Conservation (phyloP, 2,329 filamentous ascomycete genomes). For the Aspergillus brasiliensis region DNA sequence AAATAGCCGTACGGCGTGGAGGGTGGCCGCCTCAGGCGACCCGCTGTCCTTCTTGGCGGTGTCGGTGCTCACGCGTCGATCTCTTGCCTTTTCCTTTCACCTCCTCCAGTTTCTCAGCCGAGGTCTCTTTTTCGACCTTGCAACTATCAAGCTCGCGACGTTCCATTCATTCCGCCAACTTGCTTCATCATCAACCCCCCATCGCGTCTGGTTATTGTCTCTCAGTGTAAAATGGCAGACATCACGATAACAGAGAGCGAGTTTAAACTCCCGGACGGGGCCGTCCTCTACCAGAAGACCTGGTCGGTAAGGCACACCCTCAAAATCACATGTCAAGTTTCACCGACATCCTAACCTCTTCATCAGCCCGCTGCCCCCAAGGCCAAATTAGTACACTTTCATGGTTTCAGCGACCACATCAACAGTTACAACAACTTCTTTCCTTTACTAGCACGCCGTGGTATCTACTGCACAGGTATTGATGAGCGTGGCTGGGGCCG, state of each 20-base stretch:
- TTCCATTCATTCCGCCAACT: background rate
- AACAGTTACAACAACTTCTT: conserved; percentile 12
- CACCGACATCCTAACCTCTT: background rate
- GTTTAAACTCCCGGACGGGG: conserved; percentile 9
- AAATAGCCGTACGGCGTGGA: background rate
- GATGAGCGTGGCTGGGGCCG: conserved; percentile 14
- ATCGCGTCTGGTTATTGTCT: background rate
- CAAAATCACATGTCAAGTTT: background rate
- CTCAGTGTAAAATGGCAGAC: background rate
- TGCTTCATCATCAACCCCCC: background rate
- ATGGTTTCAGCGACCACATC: conserved; percentile 15
- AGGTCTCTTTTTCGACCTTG: background rate
- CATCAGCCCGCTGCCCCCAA: background rate
- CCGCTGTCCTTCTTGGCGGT: background rate
- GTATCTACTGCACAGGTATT: conserved; percentile 9
- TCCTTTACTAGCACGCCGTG: conserved; percentile 2
- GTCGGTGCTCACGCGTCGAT: background rate
- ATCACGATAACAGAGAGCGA: conserved; percentile 10
- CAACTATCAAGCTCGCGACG: background rate
- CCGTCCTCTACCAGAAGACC: conserved; percentile 14
- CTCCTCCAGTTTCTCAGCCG: background rate
- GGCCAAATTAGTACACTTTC: conserved; percentile 13
- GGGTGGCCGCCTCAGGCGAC: background rate
- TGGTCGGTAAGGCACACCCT: conserved; percentile 11
- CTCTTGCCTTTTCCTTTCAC: background rate